Base-by-base conservation (phyloP, 2,329 filamentous ascomycete species). In the Thermomyces lanuginosus region DNA sequence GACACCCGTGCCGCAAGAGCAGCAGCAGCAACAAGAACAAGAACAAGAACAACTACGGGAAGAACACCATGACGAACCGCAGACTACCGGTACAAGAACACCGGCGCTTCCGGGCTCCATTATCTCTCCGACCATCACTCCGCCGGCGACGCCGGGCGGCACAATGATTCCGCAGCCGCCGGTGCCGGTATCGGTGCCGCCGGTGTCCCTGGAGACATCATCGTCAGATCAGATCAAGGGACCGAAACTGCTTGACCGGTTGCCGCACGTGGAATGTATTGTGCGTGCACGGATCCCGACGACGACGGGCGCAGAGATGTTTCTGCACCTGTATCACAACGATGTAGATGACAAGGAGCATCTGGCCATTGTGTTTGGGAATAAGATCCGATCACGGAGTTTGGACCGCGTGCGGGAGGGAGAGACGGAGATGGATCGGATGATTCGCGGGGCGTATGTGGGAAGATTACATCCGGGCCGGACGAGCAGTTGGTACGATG, bases 281-380 rank as follows among this genome's bases (percentile, higher is more conserved):
- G 89, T 95, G 25, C 77, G 89, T 39, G 89, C 89, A 10, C 76
- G 89, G 29, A 98, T 98, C 42, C 89, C 89, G 1, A 95, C 86
- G 1, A 86, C 82, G 2, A 72, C 69, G 0, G 86, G 86, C 3
- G 79, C 83, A 7, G 84, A 98, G 53, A 95, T 98, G 83, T 98
- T 91, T 54, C 57, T 98, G 27, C 86, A 98, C 47, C 63, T 95
- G 1, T 98, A 98, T 57, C 75, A 75, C 36, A 98, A 98, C 55
- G 79, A 79, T 42, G 72, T 81, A 5, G 89, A 98, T 52, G 80
- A 76, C 38, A 98, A 98, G 55, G 89, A 98, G 48, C 89, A 98
- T 49, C 59, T 98, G 27, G 89, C 89, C 10, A 95, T 98, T 45
- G 89, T 98, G 0, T 98, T 98, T 52, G 89, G 89, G 2, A 74